Evolutionary conservation across 139 green algal genomes (phyloP).

Genomic region (Chlamydomonas sp.): DNA sequence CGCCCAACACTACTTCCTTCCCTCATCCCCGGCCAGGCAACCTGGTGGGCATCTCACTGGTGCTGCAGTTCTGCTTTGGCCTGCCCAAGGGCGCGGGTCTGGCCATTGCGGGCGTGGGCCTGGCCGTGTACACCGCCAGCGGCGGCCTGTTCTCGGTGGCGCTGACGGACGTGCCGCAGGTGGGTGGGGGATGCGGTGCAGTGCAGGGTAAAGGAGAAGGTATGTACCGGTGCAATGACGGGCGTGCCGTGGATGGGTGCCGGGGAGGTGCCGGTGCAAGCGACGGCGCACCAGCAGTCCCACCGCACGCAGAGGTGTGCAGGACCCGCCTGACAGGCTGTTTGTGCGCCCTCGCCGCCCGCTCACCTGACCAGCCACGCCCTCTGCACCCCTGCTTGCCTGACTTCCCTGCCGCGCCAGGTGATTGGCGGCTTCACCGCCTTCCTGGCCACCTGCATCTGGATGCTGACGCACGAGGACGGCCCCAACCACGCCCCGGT

Average conservation of each 20-base stretch:
- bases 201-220: not conserved
- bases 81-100: constrained; percentile 35
- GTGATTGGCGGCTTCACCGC: constrained; percentile 22
- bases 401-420: not conserved
- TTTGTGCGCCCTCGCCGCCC: no score
- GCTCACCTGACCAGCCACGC: no score
- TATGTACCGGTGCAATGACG: no score
- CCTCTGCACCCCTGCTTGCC: not conserved
- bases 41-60: constrained; percentile 50
- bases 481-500: not conserved
- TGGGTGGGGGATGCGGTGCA: not conserved
- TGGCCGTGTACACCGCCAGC: constrained; percentile 40
- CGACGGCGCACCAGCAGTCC: no score
- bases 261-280: no score
- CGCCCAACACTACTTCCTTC: not conserved
- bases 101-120: constrained; percentile 33
- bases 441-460: constrained; percentile 5
- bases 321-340: not conserved
- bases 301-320: not conserved
- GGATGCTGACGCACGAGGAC: not conserved
- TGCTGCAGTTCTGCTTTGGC: constrained; percentile 50
- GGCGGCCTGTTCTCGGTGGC: constrained; percentile 56
- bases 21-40: constrained; percentile 29
- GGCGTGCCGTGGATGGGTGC: no score
- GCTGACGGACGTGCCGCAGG: constrained; percentile 43